A percentile compares a stretch with the other conserved stretches of the same genome.
Evolutionary conservation across 2,329 filamentous ascomycete genomes (phyloP).

Genomic region (Celoporthe dispersa): DNA sequence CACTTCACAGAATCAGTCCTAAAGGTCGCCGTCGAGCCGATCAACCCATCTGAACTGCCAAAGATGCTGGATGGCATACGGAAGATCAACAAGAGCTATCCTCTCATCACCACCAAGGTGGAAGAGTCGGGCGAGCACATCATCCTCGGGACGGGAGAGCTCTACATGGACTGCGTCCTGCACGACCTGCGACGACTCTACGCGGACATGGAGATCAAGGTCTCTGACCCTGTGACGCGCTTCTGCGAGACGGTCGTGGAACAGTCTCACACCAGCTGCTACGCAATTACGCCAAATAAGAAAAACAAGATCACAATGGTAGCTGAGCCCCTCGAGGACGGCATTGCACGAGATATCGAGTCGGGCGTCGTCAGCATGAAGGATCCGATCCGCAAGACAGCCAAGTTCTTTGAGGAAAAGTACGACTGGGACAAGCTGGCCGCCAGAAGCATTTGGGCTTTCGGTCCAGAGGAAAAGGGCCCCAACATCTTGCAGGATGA

Average conservation of each 20-base stretch:
- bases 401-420: conserved; percentile 95
- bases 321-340: conserved; percentile 91
- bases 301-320: conserved; percentile 99
- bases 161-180: conserved; percentile 99
- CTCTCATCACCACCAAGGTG: conserved; percentile 92
- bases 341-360: conserved; percentile 94
- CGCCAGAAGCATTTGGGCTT: conserved; percentile 95
- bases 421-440: conserved; percentile 97
- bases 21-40: conserved; percentile 96
- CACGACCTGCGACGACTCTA: conserved; percentile 94
- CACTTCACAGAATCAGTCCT: conserved; percentile 98
- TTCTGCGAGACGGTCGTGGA: conserved; percentile 99
- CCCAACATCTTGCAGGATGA: conserved; percentile 98
- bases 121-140: conserved; percentile 98
- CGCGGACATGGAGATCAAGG: conserved; percentile 98
- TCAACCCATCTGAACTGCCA: conserved; percentile 95
- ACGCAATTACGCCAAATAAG: conserved; percentile 97
- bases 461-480: conserved; percentile 92
- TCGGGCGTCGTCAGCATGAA: conserved; percentile 87
- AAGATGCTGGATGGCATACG: conserved; percentile 98
- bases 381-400: conserved; percentile 89
- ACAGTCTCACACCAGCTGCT: conserved; percentile 96
- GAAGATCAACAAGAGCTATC: conserved; percentile 98
- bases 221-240: conserved; percentile 94
- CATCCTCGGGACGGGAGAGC: conserved; percentile 89